A percentile compares a stretch with the other conserved stretches of the same genome.
These are phyloP conservation scores for Hypomyces perniciosus DNA, from an alignment of 2,329 filamentous ascomycete genomes.

Conservation along the genomic window DNA sequence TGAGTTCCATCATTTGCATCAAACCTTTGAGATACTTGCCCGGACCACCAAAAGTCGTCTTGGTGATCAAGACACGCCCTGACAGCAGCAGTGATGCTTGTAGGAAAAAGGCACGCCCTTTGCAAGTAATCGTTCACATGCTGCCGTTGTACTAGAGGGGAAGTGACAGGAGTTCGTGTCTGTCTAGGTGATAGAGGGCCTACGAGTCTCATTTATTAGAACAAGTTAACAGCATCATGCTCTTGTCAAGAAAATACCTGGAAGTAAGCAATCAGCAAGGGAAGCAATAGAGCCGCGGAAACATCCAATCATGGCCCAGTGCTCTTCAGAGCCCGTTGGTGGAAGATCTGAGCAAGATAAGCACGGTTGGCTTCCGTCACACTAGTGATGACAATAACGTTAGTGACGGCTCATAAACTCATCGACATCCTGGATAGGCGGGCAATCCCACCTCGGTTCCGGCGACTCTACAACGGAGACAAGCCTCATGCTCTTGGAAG, in stretches of 20 bases:
- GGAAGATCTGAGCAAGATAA: constrained; percentile 37
- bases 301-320: constrained; percentile 47
- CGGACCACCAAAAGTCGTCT: constrained; percentile 54
- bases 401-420: too few relatives aligned
- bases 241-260: constrained; percentile 32
- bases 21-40: constrained; percentile 36
- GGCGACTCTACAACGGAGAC: constrained; percentile 45
- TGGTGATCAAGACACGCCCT: constrained; percentile 45
- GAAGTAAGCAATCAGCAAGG: constrained; percentile 44
- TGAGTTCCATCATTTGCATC: constrained; percentile 15
- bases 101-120: constrained; percentile 37
- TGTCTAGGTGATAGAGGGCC: constrained; percentile 43
- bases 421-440: background rate
- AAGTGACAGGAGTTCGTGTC: constrained; percentile 44
- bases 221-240: constrained; percentile 17
- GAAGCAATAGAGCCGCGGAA: constrained; percentile 42
- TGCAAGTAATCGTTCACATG: constrained; percentile 49
- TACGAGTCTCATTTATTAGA: constrained; percentile 16
- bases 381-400: constrained; percentile 28
- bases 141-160: constrained; percentile 42
- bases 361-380: constrained; percentile 46
- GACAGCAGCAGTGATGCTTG: constrained; percentile 36
- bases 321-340: constrained; percentile 33
- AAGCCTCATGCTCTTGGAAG: constrained; percentile 41
- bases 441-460: constrained; percentile 38